These are phyloP conservation scores for Auriscalpium microsporum DNA, from an alignment of 768 basidiomycete species.

Conservation along the genomic window DNA sequence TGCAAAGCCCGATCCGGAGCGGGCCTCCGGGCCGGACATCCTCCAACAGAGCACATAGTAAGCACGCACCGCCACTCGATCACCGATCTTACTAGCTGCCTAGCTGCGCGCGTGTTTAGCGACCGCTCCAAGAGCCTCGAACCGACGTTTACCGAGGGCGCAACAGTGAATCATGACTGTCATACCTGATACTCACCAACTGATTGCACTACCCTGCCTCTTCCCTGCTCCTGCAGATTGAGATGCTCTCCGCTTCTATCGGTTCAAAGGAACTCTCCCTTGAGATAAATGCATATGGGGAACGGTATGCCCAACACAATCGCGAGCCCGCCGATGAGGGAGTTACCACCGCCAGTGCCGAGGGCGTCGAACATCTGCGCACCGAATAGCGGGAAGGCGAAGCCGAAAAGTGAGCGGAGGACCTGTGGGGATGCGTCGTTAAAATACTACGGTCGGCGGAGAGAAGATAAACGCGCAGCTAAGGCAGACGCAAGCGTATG, in stretches of 20 bases:
- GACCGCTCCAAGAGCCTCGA: too few species aligned
- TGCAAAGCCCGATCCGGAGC: too few species aligned
- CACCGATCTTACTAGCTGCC: too few species aligned
- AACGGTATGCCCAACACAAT: constrained; percentile 53
- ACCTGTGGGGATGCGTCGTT: constrained; percentile 28
- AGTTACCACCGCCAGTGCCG: constrained; percentile 64
- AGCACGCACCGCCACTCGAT: too few species aligned
- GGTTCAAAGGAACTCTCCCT: constrained; percentile 41
- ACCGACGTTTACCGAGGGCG: too few species aligned
- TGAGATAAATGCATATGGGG: constrained; percentile 63
- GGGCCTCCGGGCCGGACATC: too few species aligned
- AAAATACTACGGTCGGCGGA: background rate
- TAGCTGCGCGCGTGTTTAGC: too few species aligned
- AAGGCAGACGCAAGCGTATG: constrained; percentile 56
- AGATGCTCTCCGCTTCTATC: background rate
- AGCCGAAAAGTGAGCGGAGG: constrained; percentile 55
- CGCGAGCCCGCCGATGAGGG: constrained; percentile 44
- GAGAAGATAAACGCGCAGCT: constrained; percentile 31
- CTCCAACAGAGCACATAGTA: too few species aligned
- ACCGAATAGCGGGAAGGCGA: constrained; percentile 59
- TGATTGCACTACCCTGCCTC: too few species aligned
- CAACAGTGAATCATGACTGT: too few species aligned
- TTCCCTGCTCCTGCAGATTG: too few species aligned
- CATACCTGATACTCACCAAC: too few species aligned
- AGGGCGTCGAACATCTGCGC: constrained; percentile 54